Percentiles rank a stretch among this genome's conserved stretches.
Evolutionary conservation across 495 filamentous ascomycete species (phyloP).

Genomic region (Trichoderma reesei): DNA sequence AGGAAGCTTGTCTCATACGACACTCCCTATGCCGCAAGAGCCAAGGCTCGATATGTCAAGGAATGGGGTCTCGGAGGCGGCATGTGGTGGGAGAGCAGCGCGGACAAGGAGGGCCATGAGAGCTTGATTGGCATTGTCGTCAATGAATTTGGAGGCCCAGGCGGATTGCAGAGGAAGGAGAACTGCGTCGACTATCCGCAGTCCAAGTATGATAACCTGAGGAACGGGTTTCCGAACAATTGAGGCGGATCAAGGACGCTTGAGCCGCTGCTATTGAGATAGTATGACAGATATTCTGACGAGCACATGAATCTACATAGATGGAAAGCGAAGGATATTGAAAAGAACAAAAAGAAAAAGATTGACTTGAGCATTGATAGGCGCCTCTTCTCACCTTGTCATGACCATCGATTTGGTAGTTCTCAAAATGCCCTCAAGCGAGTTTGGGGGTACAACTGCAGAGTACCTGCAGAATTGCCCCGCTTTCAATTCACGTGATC

Average conservation of each 20-base stretch:
- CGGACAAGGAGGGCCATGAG: slow-evolving; percentile 55
- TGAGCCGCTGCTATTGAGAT: no score
- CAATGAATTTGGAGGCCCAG: slow-evolving; percentile 42
- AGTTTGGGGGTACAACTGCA: no score
- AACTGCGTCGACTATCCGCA: slow-evolving; percentile 66
- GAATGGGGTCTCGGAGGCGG: slow-evolving; percentile 60
- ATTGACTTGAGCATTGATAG: no score
- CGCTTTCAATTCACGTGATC: background rate
- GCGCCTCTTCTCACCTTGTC: no score
- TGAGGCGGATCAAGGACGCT: slow-evolving; percentile 4
- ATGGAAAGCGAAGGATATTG: no score
- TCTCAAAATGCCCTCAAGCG: no score
- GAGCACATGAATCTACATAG: no score
- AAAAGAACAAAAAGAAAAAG: no score
- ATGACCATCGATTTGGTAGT: no score
- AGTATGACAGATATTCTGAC: no score
- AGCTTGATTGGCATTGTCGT: slow-evolving; percentile 67
- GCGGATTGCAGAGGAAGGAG: slow-evolving; percentile 43
- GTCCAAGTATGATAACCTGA: slow-evolving; percentile 74
- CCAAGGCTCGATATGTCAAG: slow-evolving; percentile 63
- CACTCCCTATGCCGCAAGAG: slow-evolving; percentile 50
- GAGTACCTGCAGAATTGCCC: background rate
- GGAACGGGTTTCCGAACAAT: slow-evolving; percentile 43
- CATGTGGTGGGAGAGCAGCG: slow-evolving; percentile 97
- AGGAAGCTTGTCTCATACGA: slow-evolving; percentile 73